These are phyloP conservation scores for Wickerhamomyces sp. DNA, from an alignment of 1,139 yeast species.

Conservation along the genomic window DNA sequence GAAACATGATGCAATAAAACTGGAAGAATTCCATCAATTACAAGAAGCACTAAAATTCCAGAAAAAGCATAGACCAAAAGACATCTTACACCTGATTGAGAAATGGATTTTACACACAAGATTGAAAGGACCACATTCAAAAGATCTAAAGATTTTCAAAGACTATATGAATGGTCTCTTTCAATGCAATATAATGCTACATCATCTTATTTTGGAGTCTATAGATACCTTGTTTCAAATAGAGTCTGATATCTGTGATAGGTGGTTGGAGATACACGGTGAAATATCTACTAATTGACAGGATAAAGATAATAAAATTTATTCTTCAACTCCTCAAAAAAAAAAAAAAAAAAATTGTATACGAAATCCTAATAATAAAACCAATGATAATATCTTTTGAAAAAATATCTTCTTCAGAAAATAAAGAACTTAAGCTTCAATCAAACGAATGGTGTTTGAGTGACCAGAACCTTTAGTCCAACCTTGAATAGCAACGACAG, in stretches of 20 bases:
- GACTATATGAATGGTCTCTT: conserved; percentile 20
- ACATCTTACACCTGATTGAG: conserved; percentile 34
- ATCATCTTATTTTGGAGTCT: conserved; percentile 5
- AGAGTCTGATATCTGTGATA: conserved; percentile 3
- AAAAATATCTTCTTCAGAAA: too few relatives aligned
- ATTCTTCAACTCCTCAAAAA: not conserved
- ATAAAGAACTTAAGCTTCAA: conserved; percentile 32
- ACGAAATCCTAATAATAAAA: not conserved
- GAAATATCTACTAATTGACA: not conserved
- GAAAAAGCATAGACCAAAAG: conserved; percentile 28
- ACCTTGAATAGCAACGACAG: conserved; percentile 94
- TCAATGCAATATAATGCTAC: conserved; percentile 2
- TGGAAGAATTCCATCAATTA: conserved; percentile 23
- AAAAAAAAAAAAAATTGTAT: too few relatives aligned
- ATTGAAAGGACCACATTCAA: conserved; percentile 54
- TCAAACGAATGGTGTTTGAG: conserved; percentile 91
- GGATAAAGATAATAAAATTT: not conserved
- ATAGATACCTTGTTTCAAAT: conserved; percentile 2
- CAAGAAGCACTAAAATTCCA: conserved; percentile 35
- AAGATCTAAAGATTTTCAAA: conserved; percentile 43
- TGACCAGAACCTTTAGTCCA: conserved; percentile 99
- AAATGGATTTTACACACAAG: conserved; percentile 47
- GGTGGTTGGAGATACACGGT: conserved; percentile 1
- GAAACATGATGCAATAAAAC: conserved; percentile 27
- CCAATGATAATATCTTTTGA: not conserved